Percentiles rank a stretch among this genome's conserved stretches.
Evolutionary conservation across 495 filamentous ascomycete species (phyloP).

Genomic region (Articulospora tetracladia): DNA sequence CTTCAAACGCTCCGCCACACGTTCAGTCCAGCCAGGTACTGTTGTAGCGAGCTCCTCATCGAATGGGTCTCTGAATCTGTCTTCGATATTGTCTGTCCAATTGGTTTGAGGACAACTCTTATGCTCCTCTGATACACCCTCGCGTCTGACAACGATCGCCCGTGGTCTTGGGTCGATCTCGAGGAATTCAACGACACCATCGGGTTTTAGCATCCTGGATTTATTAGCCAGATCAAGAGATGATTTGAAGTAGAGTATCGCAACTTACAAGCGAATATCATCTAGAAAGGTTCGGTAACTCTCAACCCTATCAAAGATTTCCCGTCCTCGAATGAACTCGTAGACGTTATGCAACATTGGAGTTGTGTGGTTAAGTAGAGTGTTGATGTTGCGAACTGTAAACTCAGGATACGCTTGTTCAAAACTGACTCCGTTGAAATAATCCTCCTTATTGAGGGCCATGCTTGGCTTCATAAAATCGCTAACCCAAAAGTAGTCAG

Average conservation of each 20-base stretch:
- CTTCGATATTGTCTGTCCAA: conserved; percentile 24
- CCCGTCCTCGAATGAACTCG: conserved; percentile 20
- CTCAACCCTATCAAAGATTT: conserved; percentile 24
- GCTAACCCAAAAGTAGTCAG: conserved; percentile 4
- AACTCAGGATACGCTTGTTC: conserved; percentile 23
- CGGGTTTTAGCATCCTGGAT: conserved; percentile 21
- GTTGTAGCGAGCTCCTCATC: conserved; percentile 22
- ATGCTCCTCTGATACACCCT: conserved; percentile 2
- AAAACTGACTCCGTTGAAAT: conserved; percentile 15
- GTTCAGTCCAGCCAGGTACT: conserved; percentile 11
- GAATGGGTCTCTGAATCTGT: conserved; percentile 20
- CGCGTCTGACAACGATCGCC: neutral
- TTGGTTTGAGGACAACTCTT: conserved; percentile 16
- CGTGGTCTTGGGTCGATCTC: conserved; percentile 26
- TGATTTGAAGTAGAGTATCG: neutral
- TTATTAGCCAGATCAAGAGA: neutral
- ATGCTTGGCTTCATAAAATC: conserved; percentile 17
- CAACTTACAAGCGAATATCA: conserved; percentile 19
- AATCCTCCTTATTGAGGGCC: neutral
- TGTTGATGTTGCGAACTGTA: conserved; percentile 24
- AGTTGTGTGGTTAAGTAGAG: conserved; percentile 10
- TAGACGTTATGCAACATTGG: conserved; percentile 23
- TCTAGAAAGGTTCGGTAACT: conserved; percentile 24
- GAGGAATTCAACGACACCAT: conserved; percentile 27
- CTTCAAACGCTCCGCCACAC: conserved; percentile 20